Evolutionary conservation across 768 basidiomycete genomes (phyloP).

Genomic region (Tremella yokohamensis): DNA sequence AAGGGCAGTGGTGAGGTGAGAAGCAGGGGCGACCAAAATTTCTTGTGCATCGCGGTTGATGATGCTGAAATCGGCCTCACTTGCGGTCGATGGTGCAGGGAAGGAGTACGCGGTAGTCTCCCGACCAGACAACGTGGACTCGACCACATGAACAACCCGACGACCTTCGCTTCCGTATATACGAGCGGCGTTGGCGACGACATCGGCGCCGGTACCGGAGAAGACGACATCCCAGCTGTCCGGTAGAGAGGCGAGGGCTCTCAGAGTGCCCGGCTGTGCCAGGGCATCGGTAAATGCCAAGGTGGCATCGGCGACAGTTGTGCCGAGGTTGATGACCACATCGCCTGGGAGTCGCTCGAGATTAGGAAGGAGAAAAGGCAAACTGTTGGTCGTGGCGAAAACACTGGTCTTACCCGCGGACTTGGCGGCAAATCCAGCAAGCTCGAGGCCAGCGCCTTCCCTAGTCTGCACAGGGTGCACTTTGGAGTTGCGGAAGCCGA

Average conservation of each 20-base stretch:
- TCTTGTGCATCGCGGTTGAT: conserved; percentile 28
- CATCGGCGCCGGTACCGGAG: conserved; percentile 72
- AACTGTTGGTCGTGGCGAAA: conserved; percentile 71
- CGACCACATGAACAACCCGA: conserved; percentile 82
- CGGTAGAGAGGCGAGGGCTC: conserved; percentile 30
- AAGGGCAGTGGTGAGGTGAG: conserved; percentile 25
- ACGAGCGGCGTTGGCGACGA: conserved; percentile 69
- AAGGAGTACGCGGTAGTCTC: conserved; percentile 64
- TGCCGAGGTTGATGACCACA: conserved; percentile 78
- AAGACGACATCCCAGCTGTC: conserved; percentile 61
- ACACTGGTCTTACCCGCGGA: conserved; percentile 47
- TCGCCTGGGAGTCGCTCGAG: conserved; percentile 68
- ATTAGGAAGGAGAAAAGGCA: conserved; percentile 76
- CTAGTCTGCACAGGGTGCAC: conserved; percentile 38
- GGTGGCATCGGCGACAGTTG: conserved; percentile 61
- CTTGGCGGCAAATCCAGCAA: conserved; percentile 59
- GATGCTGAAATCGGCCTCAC: conserved; percentile 53
- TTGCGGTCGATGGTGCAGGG: conserved; percentile 52
- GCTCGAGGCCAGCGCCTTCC: conserved; percentile 40
- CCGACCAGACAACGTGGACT: conserved; percentile 74
- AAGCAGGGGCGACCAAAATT: conserved; percentile 36
- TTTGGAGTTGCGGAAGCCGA: conserved; percentile 13
- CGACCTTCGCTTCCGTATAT: conserved; percentile 61
- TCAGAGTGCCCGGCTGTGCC: conserved; percentile 31
- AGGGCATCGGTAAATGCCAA: conserved; percentile 75